These are phyloP conservation scores for Kuraishia floccosa DNA, from an alignment of 805 yeast genomes.

Conservation along the genomic window DNA sequence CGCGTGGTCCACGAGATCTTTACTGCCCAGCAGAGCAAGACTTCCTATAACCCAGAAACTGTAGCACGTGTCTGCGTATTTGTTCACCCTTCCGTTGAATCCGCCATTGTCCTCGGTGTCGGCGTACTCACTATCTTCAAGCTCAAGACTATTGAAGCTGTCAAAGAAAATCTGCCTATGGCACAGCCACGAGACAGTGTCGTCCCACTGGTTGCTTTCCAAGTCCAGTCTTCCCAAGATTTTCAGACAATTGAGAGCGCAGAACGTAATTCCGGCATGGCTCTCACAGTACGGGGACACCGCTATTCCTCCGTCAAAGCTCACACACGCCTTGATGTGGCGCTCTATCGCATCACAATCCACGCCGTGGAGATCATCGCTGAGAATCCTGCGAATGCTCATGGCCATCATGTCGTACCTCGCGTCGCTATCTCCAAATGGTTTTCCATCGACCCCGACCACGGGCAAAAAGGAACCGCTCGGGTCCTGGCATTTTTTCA, in stretches of 20 bases:
- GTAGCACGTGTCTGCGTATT: slow-evolving; percentile 79
- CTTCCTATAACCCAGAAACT: slow-evolving; percentile 73
- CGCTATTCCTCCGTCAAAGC: slow-evolving; percentile 68
- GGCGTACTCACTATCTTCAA: slow-evolving; percentile 14
- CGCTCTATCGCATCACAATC: slow-evolving; percentile 24
- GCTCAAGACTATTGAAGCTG: not conserved
- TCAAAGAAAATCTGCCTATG: slow-evolving; percentile 48
- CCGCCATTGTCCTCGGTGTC: slow-evolving; percentile 58
- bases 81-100: slow-evolving; percentile 80
- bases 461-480: slow-evolving; percentile 48
- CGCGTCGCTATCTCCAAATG: slow-evolving; percentile 56
- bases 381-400: slow-evolving; percentile 43
- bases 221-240: slow-evolving; percentile 21
- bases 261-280: slow-evolving; percentile 82
- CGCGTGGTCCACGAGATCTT: slow-evolving; percentile 20
- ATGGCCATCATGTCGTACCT: slow-evolving; percentile 68
- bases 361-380: slow-evolving; percentile 27
- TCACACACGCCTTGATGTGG: slow-evolving; percentile 24
- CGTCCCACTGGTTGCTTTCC: slow-evolving; percentile 13
- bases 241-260: slow-evolving; percentile 58
- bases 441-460: slow-evolving; percentile 18
- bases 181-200: slow-evolving; percentile 46
- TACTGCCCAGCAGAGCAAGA: slow-evolving; percentile 26
- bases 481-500: slow-evolving; percentile 47
- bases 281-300: slow-evolving; percentile 39